These are phyloP conservation scores for Paecilomyces sp. DNA, from an alignment of 2,329 filamentous ascomycete species.

Conservation along the genomic window DNA sequence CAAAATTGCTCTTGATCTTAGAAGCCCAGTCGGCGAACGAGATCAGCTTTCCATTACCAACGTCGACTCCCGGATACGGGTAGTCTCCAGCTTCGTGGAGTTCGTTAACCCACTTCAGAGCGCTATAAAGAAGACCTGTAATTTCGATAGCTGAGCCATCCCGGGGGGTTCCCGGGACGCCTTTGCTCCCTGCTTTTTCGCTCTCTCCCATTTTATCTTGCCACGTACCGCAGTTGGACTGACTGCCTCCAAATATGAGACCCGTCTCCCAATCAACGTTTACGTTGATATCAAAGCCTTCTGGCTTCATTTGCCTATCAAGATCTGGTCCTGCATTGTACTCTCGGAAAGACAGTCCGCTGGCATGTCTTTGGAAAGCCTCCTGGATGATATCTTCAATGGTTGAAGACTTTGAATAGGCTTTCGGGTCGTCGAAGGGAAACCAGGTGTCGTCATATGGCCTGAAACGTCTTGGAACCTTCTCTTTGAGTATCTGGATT, in stretches of 20 bases:
- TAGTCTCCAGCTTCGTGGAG: conserved; percentile 64
- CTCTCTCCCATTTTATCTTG: conserved; percentile 99
- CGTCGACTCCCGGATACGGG: conserved; percentile 65
- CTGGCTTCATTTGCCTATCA: conserved; percentile 85
- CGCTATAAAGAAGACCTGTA: conserved; percentile 86
- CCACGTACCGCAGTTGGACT: conserved; percentile 95
- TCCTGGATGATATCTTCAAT: conserved; percentile 90
- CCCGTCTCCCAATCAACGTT: conserved; percentile 87
- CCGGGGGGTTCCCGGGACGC: conserved; percentile 88
- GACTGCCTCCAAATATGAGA: conserved; percentile 88
- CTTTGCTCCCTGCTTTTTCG: conserved; percentile 81
- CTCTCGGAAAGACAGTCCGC: conserved; percentile 85
- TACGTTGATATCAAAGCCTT: conserved; percentile 88
- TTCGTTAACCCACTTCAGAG: conserved; percentile 68
- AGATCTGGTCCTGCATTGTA: conserved; percentile 85
- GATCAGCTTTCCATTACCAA: conserved; percentile 54
- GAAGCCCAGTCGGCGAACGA: conserved; percentile 72
- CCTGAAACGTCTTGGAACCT: conserved; percentile 75
- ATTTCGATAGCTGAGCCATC: conserved; percentile 95
- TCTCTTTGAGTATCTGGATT: conserved; percentile 62
- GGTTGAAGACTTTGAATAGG: conserved; percentile 77
- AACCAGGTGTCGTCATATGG: conserved; percentile 98
- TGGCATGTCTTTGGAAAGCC: conserved; percentile 82
- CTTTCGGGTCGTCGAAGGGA: conserved; percentile 66
- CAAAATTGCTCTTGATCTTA: conserved; percentile 77